phyloP scores from a whole-genome alignment of 1,284 basidiomycete genomes.

The Fistulina hepatica region DNA sequence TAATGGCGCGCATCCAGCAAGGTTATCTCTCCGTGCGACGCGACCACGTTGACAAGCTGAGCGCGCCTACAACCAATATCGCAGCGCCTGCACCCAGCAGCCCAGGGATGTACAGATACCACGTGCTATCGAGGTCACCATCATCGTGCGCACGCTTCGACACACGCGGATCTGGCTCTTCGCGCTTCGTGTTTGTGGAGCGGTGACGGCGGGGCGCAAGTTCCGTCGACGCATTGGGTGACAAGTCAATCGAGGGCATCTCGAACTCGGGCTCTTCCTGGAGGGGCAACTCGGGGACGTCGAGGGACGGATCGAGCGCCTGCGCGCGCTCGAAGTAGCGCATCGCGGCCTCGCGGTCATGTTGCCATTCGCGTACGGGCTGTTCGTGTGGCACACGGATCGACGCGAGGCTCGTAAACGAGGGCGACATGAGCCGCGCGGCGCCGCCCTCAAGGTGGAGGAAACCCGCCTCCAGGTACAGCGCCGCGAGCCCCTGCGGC shows the following conservation, averaged over 20 bases:
- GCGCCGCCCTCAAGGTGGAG: conserved; percentile 68
- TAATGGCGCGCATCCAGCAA: no score
- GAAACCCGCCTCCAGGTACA: conserved; percentile 65
- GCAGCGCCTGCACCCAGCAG: conserved; percentile 71
- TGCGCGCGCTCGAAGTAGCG: conserved; percentile 62
- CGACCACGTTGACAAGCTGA: conserved; percentile 64
- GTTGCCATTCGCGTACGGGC: conserved; percentile 48
- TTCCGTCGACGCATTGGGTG: no score
- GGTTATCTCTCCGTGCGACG: no score
- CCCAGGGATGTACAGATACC: conserved; percentile 67
- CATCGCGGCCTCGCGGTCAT: conserved; percentile 55
- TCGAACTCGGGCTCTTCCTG: conserved; percentile 35
- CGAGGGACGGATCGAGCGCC: conserved; percentile 44
- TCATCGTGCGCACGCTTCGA: conserved; percentile 36
- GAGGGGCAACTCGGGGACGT: conserved; percentile 54
- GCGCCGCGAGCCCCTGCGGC: conserved; percentile 46
- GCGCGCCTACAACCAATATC: conserved; percentile 59
- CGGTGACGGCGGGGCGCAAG: conserved; percentile 21
- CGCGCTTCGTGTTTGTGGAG: conserved; percentile 26
- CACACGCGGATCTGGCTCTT: conserved; percentile 30
- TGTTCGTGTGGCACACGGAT: conserved; percentile 56
- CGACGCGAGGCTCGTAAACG: conserved; percentile 62
- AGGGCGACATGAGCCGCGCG: conserved; percentile 50
- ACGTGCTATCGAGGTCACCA: conserved; percentile 58
- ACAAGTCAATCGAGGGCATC: conserved; percentile 49